Conservation (phyloP, 768 basidiomycete species). For the Amanita phalloides region DNA sequence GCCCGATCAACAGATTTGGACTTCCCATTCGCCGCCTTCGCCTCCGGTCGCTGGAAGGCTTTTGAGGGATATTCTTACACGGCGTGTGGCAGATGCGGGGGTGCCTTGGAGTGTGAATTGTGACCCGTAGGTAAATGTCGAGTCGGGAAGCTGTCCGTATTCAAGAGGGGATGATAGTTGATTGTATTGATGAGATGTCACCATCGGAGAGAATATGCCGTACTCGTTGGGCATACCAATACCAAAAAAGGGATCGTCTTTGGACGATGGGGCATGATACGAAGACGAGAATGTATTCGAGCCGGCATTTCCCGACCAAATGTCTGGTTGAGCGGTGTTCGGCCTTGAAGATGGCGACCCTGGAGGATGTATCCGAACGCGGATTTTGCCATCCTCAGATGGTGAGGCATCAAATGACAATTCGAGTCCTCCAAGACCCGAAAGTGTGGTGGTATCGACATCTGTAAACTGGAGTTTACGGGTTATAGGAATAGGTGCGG, state of each 20-base stretch:
- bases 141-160: constrained; percentile 20
- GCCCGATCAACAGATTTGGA: constrained; percentile 47
- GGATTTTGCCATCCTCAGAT: constrained; percentile 59
- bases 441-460: constrained; percentile 34
- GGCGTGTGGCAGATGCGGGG: constrained; percentile 28
- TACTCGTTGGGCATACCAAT: constrained; percentile 30
- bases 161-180: constrained; percentile 18
- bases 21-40: constrained; percentile 74
- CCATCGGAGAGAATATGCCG: constrained; percentile 23
- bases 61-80: constrained; percentile 59
- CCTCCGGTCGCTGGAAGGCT: constrained; percentile 49
- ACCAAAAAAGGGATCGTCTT: constrained; percentile 51
- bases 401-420: constrained; percentile 65
- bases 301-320: constrained; percentile 14
- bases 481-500: constrained; percentile 20
- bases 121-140: constrained; percentile 24
- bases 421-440: constrained; percentile 46
- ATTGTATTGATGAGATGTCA: constrained; percentile 23
- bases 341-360: constrained; percentile 18
- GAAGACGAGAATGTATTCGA: constrained; percentile 24
- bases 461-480: constrained; percentile 52
- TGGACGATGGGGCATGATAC: constrained; percentile 24
- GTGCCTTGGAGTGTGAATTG: constrained; percentile 25
- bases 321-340: constrained; percentile 12
- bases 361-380: constrained; percentile 60